Base-by-base conservation (phyloP, 495 filamentous ascomycete species). In the Podospora fimiseda region DNA sequence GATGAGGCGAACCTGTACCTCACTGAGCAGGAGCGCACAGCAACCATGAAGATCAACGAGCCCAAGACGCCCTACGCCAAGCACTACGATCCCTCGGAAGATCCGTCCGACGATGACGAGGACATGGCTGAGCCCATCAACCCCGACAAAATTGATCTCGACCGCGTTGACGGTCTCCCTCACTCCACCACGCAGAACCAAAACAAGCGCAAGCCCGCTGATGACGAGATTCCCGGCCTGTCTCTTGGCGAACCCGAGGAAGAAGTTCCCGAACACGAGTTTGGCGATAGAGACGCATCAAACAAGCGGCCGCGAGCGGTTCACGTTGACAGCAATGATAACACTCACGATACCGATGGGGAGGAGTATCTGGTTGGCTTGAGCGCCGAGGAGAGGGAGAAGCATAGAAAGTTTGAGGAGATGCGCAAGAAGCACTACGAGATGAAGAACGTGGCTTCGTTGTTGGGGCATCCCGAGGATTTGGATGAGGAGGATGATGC, bases 1-100 rank as follows among this genome's bases (percentile, higher is more conserved):
- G 93, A 98, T 62, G 93, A 98, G 68, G 93, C 89, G 18, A 97
- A 97, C 58, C 75, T 98, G 18, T 97, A 96, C 68, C 77, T 97
- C 11, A 89, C 90, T 3, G 93, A 97, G 72, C 93, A 96, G 68
- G 88, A 97, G 69, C 90, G 88, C 66, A 89, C 83, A 33, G 81
- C 86, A 24, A 97, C 92, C 42, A 97, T 97, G 94, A 97, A 97
- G 77, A 97, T 98, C 62, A 84, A 88, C 59, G 93, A 98, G 72
- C 93, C 93, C 44, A 98, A 98, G 78, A 98, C 93, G 15, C 93
- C 93, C 0, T 98, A 89, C 59, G 93, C 89, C 14, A 85, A 82
- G 60, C 87, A 87, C 55, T 96, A 96, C 62, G 90, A 98, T 62
- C 90, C 90, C 14, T 62, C 80, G 27, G 87, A 96, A 61, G 93